phyloP scores from a whole-genome alignment of 805 yeast species.

The Pichia gijzeniarum region DNA sequence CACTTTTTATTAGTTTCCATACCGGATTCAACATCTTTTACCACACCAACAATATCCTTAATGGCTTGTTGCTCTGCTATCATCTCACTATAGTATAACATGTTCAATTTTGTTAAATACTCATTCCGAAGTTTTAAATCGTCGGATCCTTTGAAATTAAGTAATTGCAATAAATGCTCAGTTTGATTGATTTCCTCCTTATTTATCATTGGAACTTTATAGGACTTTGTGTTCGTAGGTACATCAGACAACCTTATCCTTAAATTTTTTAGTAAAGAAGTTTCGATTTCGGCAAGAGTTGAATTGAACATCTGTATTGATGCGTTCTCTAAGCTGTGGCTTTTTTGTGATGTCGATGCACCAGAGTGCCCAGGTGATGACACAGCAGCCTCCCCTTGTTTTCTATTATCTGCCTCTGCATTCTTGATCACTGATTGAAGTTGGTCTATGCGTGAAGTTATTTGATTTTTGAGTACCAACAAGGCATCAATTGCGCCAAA shows the following conservation, averaged over 20 bases:
- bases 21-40: constrained; percentile 7
- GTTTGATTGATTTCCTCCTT: constrained; percentile 22
- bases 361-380: background rate
- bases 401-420: background rate
- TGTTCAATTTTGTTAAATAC: constrained; percentile 22
- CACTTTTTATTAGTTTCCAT: constrained; percentile 7
- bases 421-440: background rate
- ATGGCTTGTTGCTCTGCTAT: constrained; percentile 25
- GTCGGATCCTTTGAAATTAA: constrained; percentile 24
- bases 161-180: constrained; percentile 27
- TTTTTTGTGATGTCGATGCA: too few species aligned
- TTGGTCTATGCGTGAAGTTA: constrained; percentile 14
- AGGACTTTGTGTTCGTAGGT: constrained; percentile 9
- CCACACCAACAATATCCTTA: constrained; percentile 15
- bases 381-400: constrained; percentile 4
- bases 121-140: constrained; percentile 29
- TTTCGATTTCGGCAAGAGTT: constrained; percentile 10
- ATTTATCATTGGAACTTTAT: constrained; percentile 23
- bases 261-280: constrained; percentile 22
- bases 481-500: constrained; percentile 21
- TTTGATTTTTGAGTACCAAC: constrained; percentile 20
- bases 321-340: background rate
- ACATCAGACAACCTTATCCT: constrained; percentile 18
- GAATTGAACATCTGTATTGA: constrained; percentile 5
- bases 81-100: constrained; percentile 27